Conservation (phyloP, 2,329 filamentous ascomycete species). For the Fusarium robinianum region DNA sequence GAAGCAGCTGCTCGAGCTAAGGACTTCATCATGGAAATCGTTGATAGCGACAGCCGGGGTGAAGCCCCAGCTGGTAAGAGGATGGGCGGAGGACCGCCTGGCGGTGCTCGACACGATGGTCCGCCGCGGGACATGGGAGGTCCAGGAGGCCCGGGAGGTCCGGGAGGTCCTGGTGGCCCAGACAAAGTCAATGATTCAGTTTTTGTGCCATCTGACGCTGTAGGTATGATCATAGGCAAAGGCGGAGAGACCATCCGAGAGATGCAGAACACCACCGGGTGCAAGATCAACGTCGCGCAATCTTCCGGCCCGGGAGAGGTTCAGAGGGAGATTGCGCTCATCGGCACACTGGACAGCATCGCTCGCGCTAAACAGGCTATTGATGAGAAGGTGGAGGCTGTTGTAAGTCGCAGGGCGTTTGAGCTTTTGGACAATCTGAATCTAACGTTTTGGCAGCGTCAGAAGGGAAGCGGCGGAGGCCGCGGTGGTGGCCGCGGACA, state of each 20-base stretch:
- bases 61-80: conserved; percentile 44
- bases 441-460: conserved; percentile 49
- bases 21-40: conserved; percentile 89
- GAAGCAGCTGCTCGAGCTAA: conserved; percentile 78
- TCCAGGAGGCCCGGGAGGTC: conserved; percentile 42
- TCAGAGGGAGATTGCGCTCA: conserved; percentile 84
- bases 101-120: conserved; percentile 38
- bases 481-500: conserved; percentile 49
- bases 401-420: conserved; percentile 59
- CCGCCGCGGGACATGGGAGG: conserved; percentile 43
- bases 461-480: conserved; percentile 56
- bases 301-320: conserved; percentile 76
- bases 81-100: conserved; percentile 28
- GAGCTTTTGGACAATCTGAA: neutral
- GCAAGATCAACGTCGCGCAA: conserved; percentile 93
- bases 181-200: conserved; percentile 84
- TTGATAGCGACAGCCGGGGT: conserved; percentile 82
- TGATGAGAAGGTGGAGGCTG: conserved; percentile 88
- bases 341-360: conserved; percentile 78
- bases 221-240: conserved; percentile 97
- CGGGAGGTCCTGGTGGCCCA: conserved; percentile 47
- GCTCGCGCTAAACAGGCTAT: conserved; percentile 81
- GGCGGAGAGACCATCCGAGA: conserved; percentile 93
- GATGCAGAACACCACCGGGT: conserved; percentile 85
- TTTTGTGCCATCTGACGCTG: conserved; percentile 84